These are phyloP conservation scores for Suillus plorans DNA, from an alignment of 768 basidiomycete species.

Conservation along the genomic window DNA sequence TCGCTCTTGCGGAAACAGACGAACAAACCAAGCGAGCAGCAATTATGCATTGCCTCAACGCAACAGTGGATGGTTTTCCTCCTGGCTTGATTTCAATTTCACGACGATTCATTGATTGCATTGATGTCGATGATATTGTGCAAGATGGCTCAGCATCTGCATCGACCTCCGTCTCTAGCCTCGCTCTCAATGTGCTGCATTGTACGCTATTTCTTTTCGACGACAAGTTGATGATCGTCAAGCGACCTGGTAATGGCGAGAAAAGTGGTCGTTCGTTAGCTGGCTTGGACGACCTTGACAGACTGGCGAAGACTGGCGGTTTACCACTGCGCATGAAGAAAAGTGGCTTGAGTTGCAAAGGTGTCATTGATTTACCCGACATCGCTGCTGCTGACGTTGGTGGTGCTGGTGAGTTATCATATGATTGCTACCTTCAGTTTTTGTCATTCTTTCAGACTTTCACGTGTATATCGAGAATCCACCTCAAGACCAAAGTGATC, in stretches of 20 bases:
- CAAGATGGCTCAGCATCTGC: constrained; percentile 43
- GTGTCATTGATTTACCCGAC: constrained; percentile 81
- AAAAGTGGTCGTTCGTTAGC: constrained; percentile 69
- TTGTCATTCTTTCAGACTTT: constrained; percentile 55
- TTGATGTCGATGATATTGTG: constrained; percentile 86
- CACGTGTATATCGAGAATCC: constrained; percentile 83
- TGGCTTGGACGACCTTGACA: constrained; percentile 80
- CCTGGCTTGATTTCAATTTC: constrained; percentile 87
- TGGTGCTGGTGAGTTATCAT: constrained; percentile 63
- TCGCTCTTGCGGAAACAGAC: constrained; percentile 89
- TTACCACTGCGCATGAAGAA: constrained; percentile 69
- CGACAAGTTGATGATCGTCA: constrained; percentile 89
- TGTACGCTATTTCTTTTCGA: constrained; percentile 93
- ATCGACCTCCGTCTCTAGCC: constrained; percentile 43
- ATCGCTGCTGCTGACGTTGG: constrained; percentile 82
- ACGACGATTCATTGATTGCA: constrained; percentile 84
- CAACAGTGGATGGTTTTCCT: constrained; percentile 89
- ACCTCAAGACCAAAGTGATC: constrained; percentile 77
- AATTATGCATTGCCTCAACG: constrained; percentile 80
- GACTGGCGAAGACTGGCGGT: constrained; percentile 60
- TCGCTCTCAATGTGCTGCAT: constrained; percentile 55
- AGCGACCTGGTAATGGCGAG: constrained; percentile 76
- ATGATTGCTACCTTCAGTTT: background rate
- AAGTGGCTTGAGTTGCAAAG: constrained; percentile 81
- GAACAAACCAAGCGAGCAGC: constrained; percentile 89